Base-by-base conservation (phyloP, 208 protist species). In the Acanthamoeba sp. region DNA sequence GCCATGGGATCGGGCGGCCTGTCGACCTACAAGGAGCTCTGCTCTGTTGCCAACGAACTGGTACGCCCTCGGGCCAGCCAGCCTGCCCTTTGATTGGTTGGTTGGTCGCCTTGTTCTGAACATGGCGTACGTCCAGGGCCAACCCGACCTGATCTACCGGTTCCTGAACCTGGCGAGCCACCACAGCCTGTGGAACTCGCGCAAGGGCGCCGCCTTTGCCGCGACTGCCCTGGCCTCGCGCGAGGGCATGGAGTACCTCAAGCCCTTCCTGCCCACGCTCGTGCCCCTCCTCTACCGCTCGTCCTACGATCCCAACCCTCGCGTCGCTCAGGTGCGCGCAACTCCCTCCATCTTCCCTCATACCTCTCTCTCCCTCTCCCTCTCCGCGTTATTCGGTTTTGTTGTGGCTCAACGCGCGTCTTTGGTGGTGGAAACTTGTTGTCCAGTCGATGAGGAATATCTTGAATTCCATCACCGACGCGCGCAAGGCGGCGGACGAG, bases 131-230 rank as follows among this genome's bases (percentile, higher is more conserved):
- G n/a, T 87, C 12, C 32, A 93, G 66, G 95, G 93, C 27, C 95
- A 96, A 93, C 96, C 96, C 40, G 94, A 95, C 52, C 94, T 97
- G 38, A 95, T 97, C 16, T 97, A 97, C 27, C 95, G 95, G 16
- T 95, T 97, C 27, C 80, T 97, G 88, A 96, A 97, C 40, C 52
- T 97, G 7, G 95, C 96, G 29, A 69, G 59, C 38, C 96, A 97
- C 78, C 95, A 97, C 34, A 91, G 91, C 42, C 93, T 97, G 52
- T 97, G 96, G 96, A 97, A 97, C 48, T 97, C 96, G 36, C 94
- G 92, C 42, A 96, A 96, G 36, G 96, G 96, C 36, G 96, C 96
- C 36, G 95, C 96, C 7, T 96, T 97, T 94, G 95, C 96, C 20
- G 94, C 93, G 10, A 95, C 92, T 1, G 94, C 93, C 16, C 52